Percentiles rank a stretch among this genome's conserved stretches.
These are phyloP conservation scores for Trypanosoma mega DNA, from an alignment of 208 protist species.

Conservation along the genomic window DNA sequence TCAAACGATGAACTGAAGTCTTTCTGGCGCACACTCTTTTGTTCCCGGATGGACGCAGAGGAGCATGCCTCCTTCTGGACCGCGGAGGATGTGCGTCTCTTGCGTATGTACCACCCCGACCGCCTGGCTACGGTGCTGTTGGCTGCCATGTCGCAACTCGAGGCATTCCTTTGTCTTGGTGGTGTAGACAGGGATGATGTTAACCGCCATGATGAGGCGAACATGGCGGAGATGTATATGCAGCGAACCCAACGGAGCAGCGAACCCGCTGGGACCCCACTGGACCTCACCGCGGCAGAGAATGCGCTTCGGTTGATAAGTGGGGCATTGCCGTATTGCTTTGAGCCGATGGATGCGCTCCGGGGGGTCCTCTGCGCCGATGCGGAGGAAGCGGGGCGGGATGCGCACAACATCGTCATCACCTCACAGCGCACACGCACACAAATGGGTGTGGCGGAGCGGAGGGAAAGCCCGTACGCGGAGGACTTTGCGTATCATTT, in stretches of 20 bases:
- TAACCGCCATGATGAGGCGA: not conserved
- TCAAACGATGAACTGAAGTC: not conserved
- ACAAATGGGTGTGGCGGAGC: not conserved
- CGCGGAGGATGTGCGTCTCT: slow-evolving; percentile 21
- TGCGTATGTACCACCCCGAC: slow-evolving; percentile 27
- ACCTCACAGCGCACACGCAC: slow-evolving; percentile 19
- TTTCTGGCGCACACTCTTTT: slow-evolving; percentile 27
- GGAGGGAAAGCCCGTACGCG: slow-evolving; percentile 23
- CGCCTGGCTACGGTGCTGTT: slow-evolving; percentile 14
- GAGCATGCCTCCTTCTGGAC: slow-evolving; percentile 25
- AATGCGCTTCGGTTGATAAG: slow-evolving; percentile 26
- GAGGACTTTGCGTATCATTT: slow-evolving; percentile 29
- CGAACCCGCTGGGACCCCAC: not conserved
- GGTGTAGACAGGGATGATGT: not conserved
- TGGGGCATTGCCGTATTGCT: slow-evolving; percentile 24
- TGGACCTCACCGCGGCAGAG: slow-evolving; percentile 11
- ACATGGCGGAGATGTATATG: not conserved
- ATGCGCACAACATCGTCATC: slow-evolving; percentile 5
- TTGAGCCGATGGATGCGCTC: slow-evolving; percentile 22
- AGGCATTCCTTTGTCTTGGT: slow-evolving; percentile 9
- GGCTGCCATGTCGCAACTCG: slow-evolving; percentile 22
- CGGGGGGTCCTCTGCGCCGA: slow-evolving; percentile 1
- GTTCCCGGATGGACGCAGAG: slow-evolving; percentile 9
- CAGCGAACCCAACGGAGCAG: not conserved
- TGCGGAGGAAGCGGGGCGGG: not conserved